Evolutionary conservation across 2,329 filamentous ascomycete species (phyloP).

Genomic region (Fusarium buharicum): DNA sequence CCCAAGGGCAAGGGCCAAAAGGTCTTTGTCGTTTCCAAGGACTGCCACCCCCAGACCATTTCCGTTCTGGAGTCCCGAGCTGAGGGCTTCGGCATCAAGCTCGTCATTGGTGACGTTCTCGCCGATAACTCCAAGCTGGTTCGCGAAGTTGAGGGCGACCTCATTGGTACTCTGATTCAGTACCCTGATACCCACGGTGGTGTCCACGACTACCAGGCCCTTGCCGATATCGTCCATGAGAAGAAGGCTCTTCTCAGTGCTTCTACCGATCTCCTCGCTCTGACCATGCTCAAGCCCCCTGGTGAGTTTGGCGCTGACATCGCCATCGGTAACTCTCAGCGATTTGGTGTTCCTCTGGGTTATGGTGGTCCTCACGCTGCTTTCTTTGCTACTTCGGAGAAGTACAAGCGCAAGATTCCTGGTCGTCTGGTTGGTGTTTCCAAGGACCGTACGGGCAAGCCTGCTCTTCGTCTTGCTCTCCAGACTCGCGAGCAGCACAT

Average conservation of each 20-base stretch:
- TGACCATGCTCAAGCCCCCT: slow-evolving; percentile 88
- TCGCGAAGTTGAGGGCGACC: slow-evolving; percentile 78
- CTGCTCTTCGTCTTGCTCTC: slow-evolving; percentile 68
- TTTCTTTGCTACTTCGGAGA: slow-evolving; percentile 83
- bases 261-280: slow-evolving; percentile 86
- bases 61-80: slow-evolving; percentile 86
- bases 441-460: slow-evolving; percentile 85
- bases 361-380: slow-evolving; percentile 94
- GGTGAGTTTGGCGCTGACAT: slow-evolving; percentile 96
- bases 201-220: slow-evolving; percentile 77
- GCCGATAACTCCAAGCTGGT: slow-evolving; percentile 71
- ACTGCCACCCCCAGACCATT: slow-evolving; percentile 87
- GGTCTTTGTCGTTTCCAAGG: slow-evolving; percentile 83
- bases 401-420: slow-evolving; percentile 93
- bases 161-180: slow-evolving; percentile 90
- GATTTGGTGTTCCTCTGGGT: slow-evolving; percentile 91
- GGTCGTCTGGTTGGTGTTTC: slow-evolving; percentile 89
- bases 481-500: slow-evolving; percentile 98
- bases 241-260: slow-evolving; percentile 84
- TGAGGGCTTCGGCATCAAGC: slow-evolving; percentile 86
- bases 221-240: slow-evolving; percentile 81
- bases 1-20: slow-evolving; percentile 76
- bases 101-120: slow-evolving; percentile 80
- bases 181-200: slow-evolving; percentile 91
- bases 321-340: slow-evolving; percentile 90